phyloP scores from a whole-genome alignment of 2,329 filamentous ascomycete species.

The Monilinia fructicola region DNA sequence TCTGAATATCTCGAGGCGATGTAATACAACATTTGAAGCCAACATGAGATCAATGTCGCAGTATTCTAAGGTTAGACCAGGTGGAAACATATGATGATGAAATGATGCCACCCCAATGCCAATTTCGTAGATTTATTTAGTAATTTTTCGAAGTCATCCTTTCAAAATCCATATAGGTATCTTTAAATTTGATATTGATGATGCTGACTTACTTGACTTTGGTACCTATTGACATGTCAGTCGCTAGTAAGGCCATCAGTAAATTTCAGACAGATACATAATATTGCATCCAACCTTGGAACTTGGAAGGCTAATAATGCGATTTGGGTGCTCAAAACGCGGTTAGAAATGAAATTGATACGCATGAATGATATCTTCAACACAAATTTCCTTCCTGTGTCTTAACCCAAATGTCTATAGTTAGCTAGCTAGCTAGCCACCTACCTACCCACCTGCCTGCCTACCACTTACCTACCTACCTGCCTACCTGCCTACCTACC shows the following conservation, averaged over 20 bases:
- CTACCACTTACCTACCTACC: no score
- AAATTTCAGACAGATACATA: neutral
- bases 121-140: neutral
- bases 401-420: neutral
- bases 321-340: neutral
- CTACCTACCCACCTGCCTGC: no score
- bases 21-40: conserved; percentile 7
- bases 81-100: neutral
- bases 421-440: no score
- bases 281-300: neutral
- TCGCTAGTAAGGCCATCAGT: neutral
- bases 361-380: neutral
- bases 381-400: neutral
- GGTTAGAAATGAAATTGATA: neutral
- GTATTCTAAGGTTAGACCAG: neutral
- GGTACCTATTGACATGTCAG: neutral
- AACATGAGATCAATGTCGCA: conserved; percentile 20
- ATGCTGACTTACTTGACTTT: neutral
- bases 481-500: no score
- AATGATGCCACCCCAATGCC: neutral
- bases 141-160: neutral
- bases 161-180: neutral
- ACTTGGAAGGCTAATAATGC: neutral
- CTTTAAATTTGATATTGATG: neutral
- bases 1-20: conserved; percentile 18